Percentiles rank a stretch among this genome's conserved stretches.
Conservation (phyloP, 2,329 filamentous ascomycete species). For the Chaetomium sp. region DNA sequence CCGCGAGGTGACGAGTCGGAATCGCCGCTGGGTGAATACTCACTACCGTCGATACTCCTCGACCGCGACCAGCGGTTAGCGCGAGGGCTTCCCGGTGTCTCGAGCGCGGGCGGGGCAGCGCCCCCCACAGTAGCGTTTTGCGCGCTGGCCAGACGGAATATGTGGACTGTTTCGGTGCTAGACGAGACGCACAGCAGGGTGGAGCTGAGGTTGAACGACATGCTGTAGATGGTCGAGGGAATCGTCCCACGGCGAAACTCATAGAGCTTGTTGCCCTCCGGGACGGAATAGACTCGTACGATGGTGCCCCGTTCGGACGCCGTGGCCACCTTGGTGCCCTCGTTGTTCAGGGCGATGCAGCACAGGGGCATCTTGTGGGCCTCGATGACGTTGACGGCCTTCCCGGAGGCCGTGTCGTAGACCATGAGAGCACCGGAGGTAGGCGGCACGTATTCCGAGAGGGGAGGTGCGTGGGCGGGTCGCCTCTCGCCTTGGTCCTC, state of each 20-base stretch:
- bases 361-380: conserved; percentile 91
- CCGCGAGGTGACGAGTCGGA: conserved; percentile 46
- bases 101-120: conserved; percentile 5
- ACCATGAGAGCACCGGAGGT: conserved; percentile 91
- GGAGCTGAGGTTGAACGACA: conserved; percentile 96
- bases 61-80: conserved; percentile 57
- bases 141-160: conserved; percentile 75
- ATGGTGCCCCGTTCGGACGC: conserved; percentile 98
- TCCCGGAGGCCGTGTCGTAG: conserved; percentile 85
- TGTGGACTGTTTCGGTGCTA: conserved; percentile 93
- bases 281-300: conserved; percentile 92
- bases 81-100: conserved; percentile 44
- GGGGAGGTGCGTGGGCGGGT: conserved; percentile 82
- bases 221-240: conserved; percentile 94
- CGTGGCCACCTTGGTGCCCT: conserved; percentile 88
- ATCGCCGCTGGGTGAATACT: conserved; percentile 53
- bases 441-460: conserved; percentile 74
- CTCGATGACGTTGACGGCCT: conserved; percentile 93
- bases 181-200: conserved; percentile 94
- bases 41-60: conserved; percentile 57
- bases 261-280: conserved; percentile 87
- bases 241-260: conserved; percentile 96
- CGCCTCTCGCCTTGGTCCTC: conserved; percentile 60
- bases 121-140: conserved; percentile 37
- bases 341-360: conserved; percentile 87